These are phyloP conservation scores for Monosporascus sp. DNA, from an alignment of 2,329 filamentous ascomycete genomes.

Conservation along the genomic window DNA sequence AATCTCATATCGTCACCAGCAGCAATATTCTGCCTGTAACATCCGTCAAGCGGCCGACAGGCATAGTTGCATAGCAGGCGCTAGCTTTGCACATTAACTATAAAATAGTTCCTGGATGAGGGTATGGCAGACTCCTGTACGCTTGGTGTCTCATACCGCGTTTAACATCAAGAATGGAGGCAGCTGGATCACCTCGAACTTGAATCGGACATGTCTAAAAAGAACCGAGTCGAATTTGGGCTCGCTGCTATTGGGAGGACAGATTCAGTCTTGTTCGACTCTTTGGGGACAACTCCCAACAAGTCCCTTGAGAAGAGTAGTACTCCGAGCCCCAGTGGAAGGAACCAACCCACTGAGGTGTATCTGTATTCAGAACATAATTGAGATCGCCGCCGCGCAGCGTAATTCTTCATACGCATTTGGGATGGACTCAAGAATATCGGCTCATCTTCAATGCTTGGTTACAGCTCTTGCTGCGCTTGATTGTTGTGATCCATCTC, in stretches of 20 bases:
- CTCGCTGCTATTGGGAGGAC: slow-evolving; percentile 7
- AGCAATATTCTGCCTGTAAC: no score
- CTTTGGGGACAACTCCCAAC: slow-evolving; percentile 5
- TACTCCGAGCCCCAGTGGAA: neutral
- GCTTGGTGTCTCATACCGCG: no score
- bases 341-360: neutral
- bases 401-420: slow-evolving; percentile 2
- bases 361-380: neutral
- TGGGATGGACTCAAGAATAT: neutral
- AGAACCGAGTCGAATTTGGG: slow-evolving; percentile 3
- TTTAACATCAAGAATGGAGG: no score
- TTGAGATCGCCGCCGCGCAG: slow-evolving; percentile 10
- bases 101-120: no score
- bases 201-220: slow-evolving; percentile 1
- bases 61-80: no score
- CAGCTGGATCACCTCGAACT: no score
- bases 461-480: slow-evolving; percentile 7
- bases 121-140: no score
- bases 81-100: no score
- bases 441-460: slow-evolving; percentile 6
- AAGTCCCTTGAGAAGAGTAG: slow-evolving; percentile 9
- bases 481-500: slow-evolving; percentile 16
- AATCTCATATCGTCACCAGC: no score
- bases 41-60: no score
- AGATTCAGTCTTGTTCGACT: neutral